A percentile compares a stretch with the other conserved stretches of the same genome.
Evolutionary conservation across 2,329 filamentous ascomycete species (phyloP).

Genomic region (Aschersonia sp.): DNA sequence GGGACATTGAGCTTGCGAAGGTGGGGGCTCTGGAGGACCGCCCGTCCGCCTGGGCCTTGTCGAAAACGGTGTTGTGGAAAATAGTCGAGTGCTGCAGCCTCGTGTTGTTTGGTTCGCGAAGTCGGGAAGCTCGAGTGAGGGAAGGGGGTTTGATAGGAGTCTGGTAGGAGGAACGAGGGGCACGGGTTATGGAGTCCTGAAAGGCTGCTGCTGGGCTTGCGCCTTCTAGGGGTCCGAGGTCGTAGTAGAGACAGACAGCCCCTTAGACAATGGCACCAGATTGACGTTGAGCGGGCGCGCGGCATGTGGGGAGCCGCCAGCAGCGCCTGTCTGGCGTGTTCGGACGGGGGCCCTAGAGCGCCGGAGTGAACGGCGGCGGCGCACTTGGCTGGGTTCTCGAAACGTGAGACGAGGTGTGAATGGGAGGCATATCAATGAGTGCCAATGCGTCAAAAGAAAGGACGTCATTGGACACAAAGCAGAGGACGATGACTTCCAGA

Average conservation of each 20-base stretch:
- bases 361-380: too few species aligned
- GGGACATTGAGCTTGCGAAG: conserved; percentile 7
- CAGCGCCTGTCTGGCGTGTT: too few species aligned
- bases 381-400: too few species aligned
- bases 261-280: background rate
- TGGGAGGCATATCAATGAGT: too few species aligned
- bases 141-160: background rate
- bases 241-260: background rate
- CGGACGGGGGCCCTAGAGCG: too few species aligned
- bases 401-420: too few species aligned
- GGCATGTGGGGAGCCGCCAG: background rate
- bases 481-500: too few species aligned
- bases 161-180: background rate
- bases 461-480: too few species aligned
- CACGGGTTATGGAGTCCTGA: background rate
- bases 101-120: background rate
- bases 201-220: too few species aligned
- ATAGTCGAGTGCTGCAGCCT: background rate
- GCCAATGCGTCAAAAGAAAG: too few species aligned
- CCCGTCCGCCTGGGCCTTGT: conserved; percentile 1
- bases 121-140: background rate
- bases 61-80: too few species aligned
- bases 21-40: background rate
- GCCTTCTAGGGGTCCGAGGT: too few species aligned
- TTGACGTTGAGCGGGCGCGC: background rate